Percentiles rank a stretch among this genome's conserved stretches.
phyloP scores from a whole-genome alignment of 2,329 filamentous ascomycete species.

The Coniella vitis region DNA sequence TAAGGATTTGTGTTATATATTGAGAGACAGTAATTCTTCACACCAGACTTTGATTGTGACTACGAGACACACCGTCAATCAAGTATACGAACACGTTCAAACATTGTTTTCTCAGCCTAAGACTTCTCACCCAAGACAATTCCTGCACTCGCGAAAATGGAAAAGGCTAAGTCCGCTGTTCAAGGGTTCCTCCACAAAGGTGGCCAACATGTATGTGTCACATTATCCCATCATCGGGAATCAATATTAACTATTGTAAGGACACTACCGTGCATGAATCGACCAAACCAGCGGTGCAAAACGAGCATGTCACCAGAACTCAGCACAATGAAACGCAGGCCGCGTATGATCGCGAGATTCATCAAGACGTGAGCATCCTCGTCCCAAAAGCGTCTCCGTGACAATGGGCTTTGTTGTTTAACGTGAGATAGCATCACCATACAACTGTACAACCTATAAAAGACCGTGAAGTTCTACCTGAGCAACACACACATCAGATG shows the following conservation, averaged over 20 bases:
- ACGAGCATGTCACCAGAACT: background rate
- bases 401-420: too few relatives aligned
- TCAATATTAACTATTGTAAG: background rate
- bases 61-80: too few relatives aligned
- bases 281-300: background rate
- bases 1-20: too few relatives aligned
- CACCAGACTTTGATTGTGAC: too few relatives aligned
- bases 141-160: background rate
- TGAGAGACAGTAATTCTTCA: too few relatives aligned
- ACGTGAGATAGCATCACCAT: background rate
- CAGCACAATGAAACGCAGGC: background rate
- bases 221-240: background rate
- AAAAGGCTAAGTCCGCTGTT: background rate
- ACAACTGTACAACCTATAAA: conserved; percentile 2
- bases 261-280: background rate
- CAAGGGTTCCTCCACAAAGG: background rate
- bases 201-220: background rate
- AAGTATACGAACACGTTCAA: too few relatives aligned
- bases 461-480: conserved; percentile 35
- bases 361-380: background rate
- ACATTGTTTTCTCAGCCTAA: too few relatives aligned
- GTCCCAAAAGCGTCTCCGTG: too few relatives aligned
- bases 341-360: background rate
- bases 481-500: conserved; percentile 56
- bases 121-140: background rate